A percentile compares a stretch with the other conserved stretches of the same genome.
Evolutionary conservation across 306 rosid genomes (phyloP).

Genomic region (Nissolia schottii): DNA sequence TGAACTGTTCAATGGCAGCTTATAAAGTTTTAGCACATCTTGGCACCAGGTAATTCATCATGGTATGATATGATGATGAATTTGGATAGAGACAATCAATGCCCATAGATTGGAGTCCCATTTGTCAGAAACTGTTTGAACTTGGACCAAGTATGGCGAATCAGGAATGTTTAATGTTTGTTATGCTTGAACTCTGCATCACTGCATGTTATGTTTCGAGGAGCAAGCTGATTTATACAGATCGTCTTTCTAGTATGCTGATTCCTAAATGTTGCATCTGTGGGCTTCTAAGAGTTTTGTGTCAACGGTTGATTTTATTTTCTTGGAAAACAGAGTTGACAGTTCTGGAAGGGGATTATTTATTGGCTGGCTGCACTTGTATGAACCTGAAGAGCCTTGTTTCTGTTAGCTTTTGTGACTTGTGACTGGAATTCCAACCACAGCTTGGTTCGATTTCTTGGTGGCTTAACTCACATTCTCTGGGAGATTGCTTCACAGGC

Average conservation of each 20-base stretch:
- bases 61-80: not conserved
- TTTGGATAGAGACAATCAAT: not conserved
- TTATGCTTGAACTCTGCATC: not conserved
- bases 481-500: not conserved
- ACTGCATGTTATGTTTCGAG: not conserved
- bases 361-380: not conserved
- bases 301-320: not conserved
- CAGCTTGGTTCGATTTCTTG: not conserved
- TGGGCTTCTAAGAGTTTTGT: not conserved
- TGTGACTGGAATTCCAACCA: not conserved
- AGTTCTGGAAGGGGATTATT: not conserved
- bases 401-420: not conserved
- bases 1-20: not conserved
- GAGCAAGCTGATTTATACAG: not conserved
- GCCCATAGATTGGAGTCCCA: not conserved
- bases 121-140: not conserved
- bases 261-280: not conserved
- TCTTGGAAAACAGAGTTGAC: not conserved
- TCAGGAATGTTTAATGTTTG: not conserved
- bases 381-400: not conserved
- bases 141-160: not conserved
- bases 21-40: not conserved
- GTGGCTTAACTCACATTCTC: not conserved
- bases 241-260: not conserved
- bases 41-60: not conserved